A percentile compares a stretch with the other conserved stretches of the same genome.
Evolutionary conservation across 2,329 filamentous ascomycete species (phyloP).

Genomic region (Aspergillus unguis): DNA sequence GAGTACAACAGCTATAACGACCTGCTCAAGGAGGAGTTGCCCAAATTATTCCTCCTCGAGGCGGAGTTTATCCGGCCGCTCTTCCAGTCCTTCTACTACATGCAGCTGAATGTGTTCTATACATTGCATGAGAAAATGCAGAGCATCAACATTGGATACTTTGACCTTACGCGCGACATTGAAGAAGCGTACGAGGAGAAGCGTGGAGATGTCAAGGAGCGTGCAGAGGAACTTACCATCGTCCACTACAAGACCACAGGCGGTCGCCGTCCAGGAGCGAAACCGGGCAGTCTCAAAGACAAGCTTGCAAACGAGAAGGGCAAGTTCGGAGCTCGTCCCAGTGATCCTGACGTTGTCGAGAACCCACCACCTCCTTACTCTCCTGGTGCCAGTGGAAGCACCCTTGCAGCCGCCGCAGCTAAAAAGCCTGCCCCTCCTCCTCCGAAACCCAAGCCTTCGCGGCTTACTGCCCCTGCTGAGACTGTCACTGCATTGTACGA

Average conservation of each 20-base stretch:
- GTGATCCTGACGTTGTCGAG: constrained; percentile 48
- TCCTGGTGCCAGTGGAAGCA: constrained; percentile 37
- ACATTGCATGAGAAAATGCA: constrained; percentile 98
- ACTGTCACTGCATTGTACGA: constrained; percentile 91
- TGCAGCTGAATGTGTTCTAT: constrained; percentile 99
- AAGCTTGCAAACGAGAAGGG: constrained; percentile 38
- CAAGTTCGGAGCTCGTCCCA: constrained; percentile 30
- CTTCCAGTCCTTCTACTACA: constrained; percentile 99
- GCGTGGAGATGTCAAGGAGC: constrained; percentile 81
- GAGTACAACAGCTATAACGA: constrained; percentile 99
- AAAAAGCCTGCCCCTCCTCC: constrained; percentile 65
- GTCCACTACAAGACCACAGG: constrained; percentile 89
- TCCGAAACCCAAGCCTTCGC: constrained; percentile 77
- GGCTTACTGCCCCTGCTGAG: constrained; percentile 68
- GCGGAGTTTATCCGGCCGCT: constrained; percentile 92
- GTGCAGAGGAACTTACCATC: constrained; percentile 80
- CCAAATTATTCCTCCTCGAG: constrained; percentile 84
- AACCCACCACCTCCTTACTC: constrained; percentile 72
- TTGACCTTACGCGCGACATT: constrained; percentile 84
- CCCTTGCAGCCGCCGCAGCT: constrained; percentile 59
- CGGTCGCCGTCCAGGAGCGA: constrained; percentile 42
- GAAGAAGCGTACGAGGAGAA: constrained; percentile 89
- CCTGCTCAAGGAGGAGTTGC: constrained; percentile 90
- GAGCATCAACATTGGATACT: constrained; percentile 93
- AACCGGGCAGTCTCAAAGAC: constrained; percentile 30